phyloP scores from a whole-genome alignment of 1,284 basidiomycete genomes.

The Tremellales sp. region DNA sequence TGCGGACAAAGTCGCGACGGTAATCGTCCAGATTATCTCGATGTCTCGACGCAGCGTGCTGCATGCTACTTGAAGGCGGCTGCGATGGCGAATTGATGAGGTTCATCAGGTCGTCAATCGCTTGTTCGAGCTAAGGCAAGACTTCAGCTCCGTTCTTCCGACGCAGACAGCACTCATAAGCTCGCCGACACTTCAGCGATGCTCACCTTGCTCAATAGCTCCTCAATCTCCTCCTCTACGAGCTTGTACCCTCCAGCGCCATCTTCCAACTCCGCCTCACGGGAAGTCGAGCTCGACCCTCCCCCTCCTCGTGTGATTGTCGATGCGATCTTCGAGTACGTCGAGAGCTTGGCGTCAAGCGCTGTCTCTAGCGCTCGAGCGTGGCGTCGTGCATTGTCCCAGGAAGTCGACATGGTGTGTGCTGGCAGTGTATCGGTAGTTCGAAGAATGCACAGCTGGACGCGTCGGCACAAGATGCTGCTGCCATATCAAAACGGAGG shows the following conservation, averaged over 20 bases:
- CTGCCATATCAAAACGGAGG: background rate
- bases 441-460: background rate
- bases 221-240: conserved; percentile 75
- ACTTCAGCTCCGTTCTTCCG: background rate
- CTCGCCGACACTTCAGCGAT: conserved; percentile 1
- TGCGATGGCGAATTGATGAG: conserved; percentile 68
- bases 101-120: conserved; percentile 67
- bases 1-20: conserved; percentile 72
- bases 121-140: conserved; percentile 65
- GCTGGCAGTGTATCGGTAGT: background rate
- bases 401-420: conserved; percentile 34
- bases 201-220: conserved; percentile 77
- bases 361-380: conserved; percentile 85
- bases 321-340: conserved; percentile 79
- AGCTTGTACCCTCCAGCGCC: conserved; percentile 66
- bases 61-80: conserved; percentile 75
- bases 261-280: conserved; percentile 52
- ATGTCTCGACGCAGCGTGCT: conserved; percentile 84
- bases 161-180: background rate
- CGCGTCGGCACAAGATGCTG: background rate
- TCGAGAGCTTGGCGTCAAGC: conserved; percentile 82
- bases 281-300: conserved; percentile 34
- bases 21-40: conserved; percentile 86
- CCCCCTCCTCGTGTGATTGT: conserved; percentile 57
- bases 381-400: conserved; percentile 64